Conservation (phyloP, 164 flowering plant species). For the Dillenia turbinata region DNA sequence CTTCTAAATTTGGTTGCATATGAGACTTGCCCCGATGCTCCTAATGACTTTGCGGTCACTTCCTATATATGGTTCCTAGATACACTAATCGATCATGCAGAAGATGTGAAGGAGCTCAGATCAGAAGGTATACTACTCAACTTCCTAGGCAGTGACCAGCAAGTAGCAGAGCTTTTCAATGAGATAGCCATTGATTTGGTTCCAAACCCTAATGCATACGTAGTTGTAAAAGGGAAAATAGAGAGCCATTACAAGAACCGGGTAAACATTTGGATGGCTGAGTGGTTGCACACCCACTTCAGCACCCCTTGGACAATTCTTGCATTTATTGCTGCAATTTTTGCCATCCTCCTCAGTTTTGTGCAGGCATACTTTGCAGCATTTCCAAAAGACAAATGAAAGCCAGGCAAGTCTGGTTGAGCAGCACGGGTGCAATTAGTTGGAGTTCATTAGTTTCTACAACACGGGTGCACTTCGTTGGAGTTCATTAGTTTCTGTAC, state of each 20-base stretch:
- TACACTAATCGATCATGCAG: slow-evolving; percentile 5
- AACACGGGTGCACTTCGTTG: no score
- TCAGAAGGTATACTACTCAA: slow-evolving; percentile 2
- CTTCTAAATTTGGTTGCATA: slow-evolving; percentile 14
- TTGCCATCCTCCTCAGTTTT: neutral
- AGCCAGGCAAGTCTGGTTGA: no score
- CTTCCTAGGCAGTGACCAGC: slow-evolving; percentile 8
- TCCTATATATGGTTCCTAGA: slow-evolving; percentile 10
- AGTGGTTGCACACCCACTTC: slow-evolving; percentile 1
- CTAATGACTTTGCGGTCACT: slow-evolving; percentile 2
- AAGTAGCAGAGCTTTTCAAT: slow-evolving; percentile 14
- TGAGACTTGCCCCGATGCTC: slow-evolving; percentile 8
- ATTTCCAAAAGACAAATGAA: neutral
- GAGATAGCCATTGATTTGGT: neutral
- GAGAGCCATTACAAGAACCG: neutral
- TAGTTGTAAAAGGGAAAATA: neutral
- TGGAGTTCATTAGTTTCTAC: no score
- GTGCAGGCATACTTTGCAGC: slow-evolving; percentile 4
- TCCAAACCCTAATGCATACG: neutral
- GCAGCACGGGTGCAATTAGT: no score
- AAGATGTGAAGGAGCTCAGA: slow-evolving; percentile 11
- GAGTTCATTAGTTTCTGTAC: no score
- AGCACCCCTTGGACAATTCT: slow-evolving; percentile 5
- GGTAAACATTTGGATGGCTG: neutral
- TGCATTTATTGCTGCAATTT: neutral